Conservation (phyloP, 2,329 filamentous ascomycete species). For the Ophiostoma sp. region DNA sequence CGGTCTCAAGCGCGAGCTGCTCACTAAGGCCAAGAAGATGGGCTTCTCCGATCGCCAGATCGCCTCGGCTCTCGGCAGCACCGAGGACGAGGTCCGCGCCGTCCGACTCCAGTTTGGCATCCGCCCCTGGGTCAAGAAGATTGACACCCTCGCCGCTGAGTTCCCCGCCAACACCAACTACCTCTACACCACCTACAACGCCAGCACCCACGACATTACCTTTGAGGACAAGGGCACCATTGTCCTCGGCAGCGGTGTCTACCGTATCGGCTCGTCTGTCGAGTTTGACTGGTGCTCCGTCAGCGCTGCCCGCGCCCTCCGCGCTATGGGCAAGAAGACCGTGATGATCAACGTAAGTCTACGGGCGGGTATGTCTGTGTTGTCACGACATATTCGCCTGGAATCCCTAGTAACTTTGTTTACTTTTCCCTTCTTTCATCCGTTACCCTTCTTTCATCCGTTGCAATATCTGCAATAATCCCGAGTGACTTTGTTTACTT, state of each 20-base stretch:
- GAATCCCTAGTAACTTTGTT: too few relatives aligned
- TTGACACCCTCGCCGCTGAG: slow-evolving; percentile 95
- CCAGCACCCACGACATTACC: slow-evolving; percentile 84
- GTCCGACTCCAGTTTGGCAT: slow-evolving; percentile 84
- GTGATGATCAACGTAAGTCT: slow-evolving; percentile 84
- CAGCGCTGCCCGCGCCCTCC: slow-evolving; percentile 79
- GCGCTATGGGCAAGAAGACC: slow-evolving; percentile 90
- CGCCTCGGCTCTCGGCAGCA: slow-evolving; percentile 76
- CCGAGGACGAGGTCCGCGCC: slow-evolving; percentile 86
- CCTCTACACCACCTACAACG: slow-evolving; percentile 97
- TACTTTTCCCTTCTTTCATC: background rate
- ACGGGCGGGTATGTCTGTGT: background rate
- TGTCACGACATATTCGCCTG: slow-evolving; percentile 17
- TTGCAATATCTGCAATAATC: too few relatives aligned
- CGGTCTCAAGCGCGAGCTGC: slow-evolving; percentile 81
- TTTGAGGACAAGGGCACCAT: slow-evolving; percentile 92
- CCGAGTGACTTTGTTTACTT: too few relatives aligned
- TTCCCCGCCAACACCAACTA: slow-evolving; percentile 96
- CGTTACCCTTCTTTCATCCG: too few relatives aligned
- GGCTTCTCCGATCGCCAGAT: slow-evolving; percentile 98
- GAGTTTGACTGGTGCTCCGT: slow-evolving; percentile 99
- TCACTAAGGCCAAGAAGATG: slow-evolving; percentile 92
- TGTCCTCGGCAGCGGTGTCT: slow-evolving; percentile 91
- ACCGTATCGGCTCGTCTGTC: slow-evolving; percentile 95
- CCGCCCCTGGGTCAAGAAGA: slow-evolving; percentile 95